Percentiles rank a stretch among this genome's conserved stretches.
Conservation (phyloP, 805 yeast genomes). For the Hanseniaspora vineae region DNA sequence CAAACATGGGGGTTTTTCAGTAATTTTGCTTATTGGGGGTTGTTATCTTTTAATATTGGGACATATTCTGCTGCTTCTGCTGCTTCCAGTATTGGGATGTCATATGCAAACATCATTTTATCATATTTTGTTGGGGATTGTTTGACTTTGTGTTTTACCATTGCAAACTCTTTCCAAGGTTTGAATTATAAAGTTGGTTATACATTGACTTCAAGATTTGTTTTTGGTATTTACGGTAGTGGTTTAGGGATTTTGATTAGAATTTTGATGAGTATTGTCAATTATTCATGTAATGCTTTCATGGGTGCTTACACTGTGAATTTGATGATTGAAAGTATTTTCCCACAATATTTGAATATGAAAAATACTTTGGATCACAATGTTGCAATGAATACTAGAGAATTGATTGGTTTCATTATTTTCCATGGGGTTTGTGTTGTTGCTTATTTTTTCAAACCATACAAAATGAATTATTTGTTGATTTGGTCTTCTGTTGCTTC, state of each 20-base stretch:
- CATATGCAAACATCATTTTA: conserved; percentile 33
- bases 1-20: conserved; percentile 31
- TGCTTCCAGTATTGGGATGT: conserved; percentile 31
- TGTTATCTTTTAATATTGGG: conserved; percentile 31
- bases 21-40: conserved; percentile 32
- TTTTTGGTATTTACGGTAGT: conserved; percentile 35
- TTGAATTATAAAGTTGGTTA: conserved; percentile 36
- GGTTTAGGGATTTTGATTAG: conserved; percentile 29
- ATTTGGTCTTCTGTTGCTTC: conserved; percentile 26
- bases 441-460: conserved; percentile 28
- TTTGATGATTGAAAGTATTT: conserved; percentile 28
- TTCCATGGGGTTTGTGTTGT: conserved; percentile 28
- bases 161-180: conserved; percentile 37
- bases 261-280: conserved; percentile 33
- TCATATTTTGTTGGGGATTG: conserved; percentile 34
- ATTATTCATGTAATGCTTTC: conserved; percentile 35
- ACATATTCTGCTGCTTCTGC: conserved; percentile 36
- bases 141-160: conserved; percentile 30
- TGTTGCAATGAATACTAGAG: conserved; percentile 26
- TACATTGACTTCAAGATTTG: conserved; percentile 32
- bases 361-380: conserved; percentile 21
- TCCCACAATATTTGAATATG: conserved; percentile 25
- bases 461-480: conserved; percentile 27
- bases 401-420: conserved; percentile 26
- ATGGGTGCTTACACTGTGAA: conserved; percentile 31